Percentiles rank a stretch among this genome's conserved stretches.
phyloP scores from a whole-genome alignment of 192 early-diverging fungal species.

The Podila minutissima region DNA sequence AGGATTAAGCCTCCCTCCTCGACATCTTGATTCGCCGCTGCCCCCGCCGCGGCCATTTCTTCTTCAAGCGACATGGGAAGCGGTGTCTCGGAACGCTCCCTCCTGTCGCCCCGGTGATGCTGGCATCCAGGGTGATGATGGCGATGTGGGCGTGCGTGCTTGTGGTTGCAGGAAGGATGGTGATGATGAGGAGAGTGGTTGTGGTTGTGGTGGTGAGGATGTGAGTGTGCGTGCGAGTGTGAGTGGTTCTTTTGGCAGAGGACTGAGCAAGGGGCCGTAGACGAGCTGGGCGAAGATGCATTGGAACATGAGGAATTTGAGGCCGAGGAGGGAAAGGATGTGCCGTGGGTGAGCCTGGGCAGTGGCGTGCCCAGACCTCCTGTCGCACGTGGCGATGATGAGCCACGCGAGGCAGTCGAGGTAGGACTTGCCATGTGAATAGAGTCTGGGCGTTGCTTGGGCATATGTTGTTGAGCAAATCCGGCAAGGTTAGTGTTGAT shows the following conservation, averaged over 20 bases:
- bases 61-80: neutral
- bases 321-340: slow-evolving; percentile 17
- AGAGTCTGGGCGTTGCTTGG: neutral
- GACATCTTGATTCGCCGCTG: neutral
- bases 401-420: slow-evolving; percentile 21
- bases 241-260: slow-evolving; percentile 13
- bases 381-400: slow-evolving; percentile 33
- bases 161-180: slow-evolving; percentile 24
- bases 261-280: slow-evolving; percentile 15
- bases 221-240: slow-evolving; percentile 14
- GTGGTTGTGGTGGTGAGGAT: slow-evolving; percentile 7
- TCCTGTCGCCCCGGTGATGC: neutral
- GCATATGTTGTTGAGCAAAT: neutral
- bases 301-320: slow-evolving; percentile 35
- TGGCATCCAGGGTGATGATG: slow-evolving; percentile 7
- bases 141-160: slow-evolving; percentile 1
- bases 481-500: slow-evolving; percentile 22
- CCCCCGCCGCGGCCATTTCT: neutral
- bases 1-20: neutral
- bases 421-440: slow-evolving; percentile 1
- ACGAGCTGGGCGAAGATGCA: slow-evolving; percentile 34
- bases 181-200: slow-evolving; percentile 8
- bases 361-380: slow-evolving; percentile 5
- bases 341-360: slow-evolving; percentile 28
- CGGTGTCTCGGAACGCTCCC: neutral